Conservation (phyloP, 371 early-diverging fungal species). For the Sanchytrium tribonematis region DNA sequence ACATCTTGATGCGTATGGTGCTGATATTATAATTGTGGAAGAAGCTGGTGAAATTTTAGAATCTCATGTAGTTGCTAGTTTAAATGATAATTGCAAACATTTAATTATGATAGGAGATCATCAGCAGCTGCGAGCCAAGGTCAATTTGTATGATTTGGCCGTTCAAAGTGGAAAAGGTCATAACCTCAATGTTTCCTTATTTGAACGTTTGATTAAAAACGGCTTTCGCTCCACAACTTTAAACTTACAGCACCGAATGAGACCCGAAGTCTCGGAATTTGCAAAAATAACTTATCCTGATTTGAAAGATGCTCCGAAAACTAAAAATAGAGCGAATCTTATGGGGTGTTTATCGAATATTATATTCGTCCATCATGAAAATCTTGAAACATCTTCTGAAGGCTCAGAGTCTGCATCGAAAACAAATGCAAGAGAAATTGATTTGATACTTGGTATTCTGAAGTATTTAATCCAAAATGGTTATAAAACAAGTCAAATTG, state of each 20-base stretch:
- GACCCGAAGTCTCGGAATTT: conserved; percentile 31
- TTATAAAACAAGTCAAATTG: conserved; percentile 2
- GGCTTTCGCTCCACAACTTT: conserved; percentile 22
- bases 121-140: conserved; percentile 44
- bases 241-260: conserved; percentile 35
- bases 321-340: conserved; percentile 15
- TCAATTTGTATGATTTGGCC: not conserved
- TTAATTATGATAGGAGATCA: conserved; percentile 95
- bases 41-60: conserved; percentile 47
- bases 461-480: conserved; percentile 25
- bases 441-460: conserved; percentile 11
- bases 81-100: conserved; percentile 74
- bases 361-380: conserved; percentile 13
- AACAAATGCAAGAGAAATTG: conserved; percentile 26
- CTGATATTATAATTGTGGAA: conserved; percentile 42
- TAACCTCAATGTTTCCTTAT: conserved; percentile 27
- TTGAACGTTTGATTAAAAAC: conserved; percentile 30
- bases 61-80: conserved; percentile 28
- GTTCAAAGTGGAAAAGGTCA: conserved; percentile 3
- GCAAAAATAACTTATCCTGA: conserved; percentile 23
- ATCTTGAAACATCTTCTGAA: conserved; percentile 15
- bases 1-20: no score
- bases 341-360: conserved; percentile 26
- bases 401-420: conserved; percentile 26
- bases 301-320: conserved; percentile 8